phyloP scores from a whole-genome alignment of 768 basidiomycete species.

The Rhodotorula toruloides region DNA sequence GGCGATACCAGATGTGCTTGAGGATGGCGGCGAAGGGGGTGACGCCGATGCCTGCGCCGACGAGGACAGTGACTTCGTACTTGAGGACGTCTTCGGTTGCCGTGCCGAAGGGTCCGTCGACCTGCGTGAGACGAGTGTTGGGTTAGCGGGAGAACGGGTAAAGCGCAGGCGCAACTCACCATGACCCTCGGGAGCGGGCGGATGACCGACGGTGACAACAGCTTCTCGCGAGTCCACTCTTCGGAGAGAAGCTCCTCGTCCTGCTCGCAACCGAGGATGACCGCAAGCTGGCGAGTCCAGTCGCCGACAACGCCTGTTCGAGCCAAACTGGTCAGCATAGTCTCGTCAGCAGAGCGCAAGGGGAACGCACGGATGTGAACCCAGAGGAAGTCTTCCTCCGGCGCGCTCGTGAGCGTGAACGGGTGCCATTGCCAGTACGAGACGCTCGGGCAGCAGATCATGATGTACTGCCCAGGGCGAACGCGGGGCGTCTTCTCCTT shows the following conservation, averaged over 20 bases:
- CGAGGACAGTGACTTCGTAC: conserved; percentile 29
- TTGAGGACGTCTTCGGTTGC: conserved; percentile 59
- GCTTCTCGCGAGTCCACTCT: conserved; percentile 54
- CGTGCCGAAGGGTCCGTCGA: conserved; percentile 91
- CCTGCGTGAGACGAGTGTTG: not conserved
- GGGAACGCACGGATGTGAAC: conserved; percentile 68
- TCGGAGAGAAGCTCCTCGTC: conserved; percentile 52
- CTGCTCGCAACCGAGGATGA: conserved; percentile 78
- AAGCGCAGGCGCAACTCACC: conserved; percentile 46
- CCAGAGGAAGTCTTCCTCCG: conserved; percentile 91
- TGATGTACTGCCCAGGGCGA: conserved; percentile 60
- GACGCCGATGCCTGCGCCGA: conserved; percentile 88
- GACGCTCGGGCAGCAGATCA: conserved; percentile 81
- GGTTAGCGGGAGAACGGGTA: not conserved
- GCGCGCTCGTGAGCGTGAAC: conserved; percentile 80
- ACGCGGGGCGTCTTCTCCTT: conserved; percentile 70
- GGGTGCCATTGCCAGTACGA: conserved; percentile 97
- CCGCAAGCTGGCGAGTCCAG: conserved; percentile 76
- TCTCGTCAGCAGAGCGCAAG: conserved; percentile 40
- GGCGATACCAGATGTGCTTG: conserved; percentile 65
- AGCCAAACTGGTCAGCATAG: no score
- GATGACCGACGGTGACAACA: conserved; percentile 64
- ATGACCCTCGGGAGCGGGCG: conserved; percentile 80
- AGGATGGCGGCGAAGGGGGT: conserved; percentile 87
- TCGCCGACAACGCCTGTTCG: conserved; percentile 58